Evolutionary conservation across 352 stramenopile genomes (phyloP).

Genomic region (Phytopythium chamaehyphon): DNA sequence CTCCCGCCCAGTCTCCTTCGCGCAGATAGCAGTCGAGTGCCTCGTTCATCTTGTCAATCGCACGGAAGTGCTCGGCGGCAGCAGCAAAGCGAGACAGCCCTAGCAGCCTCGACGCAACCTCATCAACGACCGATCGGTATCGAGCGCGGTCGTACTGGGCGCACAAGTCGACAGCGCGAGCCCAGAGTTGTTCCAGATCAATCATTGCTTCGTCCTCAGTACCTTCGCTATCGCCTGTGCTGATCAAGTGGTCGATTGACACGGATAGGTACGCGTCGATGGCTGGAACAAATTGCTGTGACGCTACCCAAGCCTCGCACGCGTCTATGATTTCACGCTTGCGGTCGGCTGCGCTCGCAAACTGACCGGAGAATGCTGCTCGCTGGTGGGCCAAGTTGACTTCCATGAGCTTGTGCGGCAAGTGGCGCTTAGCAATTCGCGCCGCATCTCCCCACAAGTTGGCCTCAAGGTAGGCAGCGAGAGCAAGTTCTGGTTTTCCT

Average conservation of each 20-base stretch:
- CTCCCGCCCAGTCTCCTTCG: slow-evolving; percentile 69
- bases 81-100: slow-evolving; percentile 82
- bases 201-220: slow-evolving; percentile 32
- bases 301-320: slow-evolving; percentile 87
- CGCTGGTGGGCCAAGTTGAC: slow-evolving; percentile 87
- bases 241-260: slow-evolving; percentile 50
- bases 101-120: slow-evolving; percentile 82
- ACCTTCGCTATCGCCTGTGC: background rate
- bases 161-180: slow-evolving; percentile 85
- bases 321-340: slow-evolving; percentile 84
- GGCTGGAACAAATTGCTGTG: slow-evolving; percentile 86
- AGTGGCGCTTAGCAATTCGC: slow-evolving; percentile 85
- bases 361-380: slow-evolving; percentile 59
- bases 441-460: slow-evolving; percentile 88
- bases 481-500: slow-evolving; percentile 87
- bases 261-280: slow-evolving; percentile 92
- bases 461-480: slow-evolving; percentile 85
- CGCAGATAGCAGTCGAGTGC: slow-evolving; percentile 86
- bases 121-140: slow-evolving; percentile 87
- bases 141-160: slow-evolving; percentile 81
- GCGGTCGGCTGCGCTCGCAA: slow-evolving; percentile 38
- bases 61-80: slow-evolving; percentile 86
- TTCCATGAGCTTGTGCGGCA: slow-evolving; percentile 91
- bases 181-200: slow-evolving; percentile 88
- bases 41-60: slow-evolving; percentile 90